Evolutionary conservation across 495 filamentous ascomycete genomes (phyloP).

Genomic region (Penicillium cataractarum): DNA sequence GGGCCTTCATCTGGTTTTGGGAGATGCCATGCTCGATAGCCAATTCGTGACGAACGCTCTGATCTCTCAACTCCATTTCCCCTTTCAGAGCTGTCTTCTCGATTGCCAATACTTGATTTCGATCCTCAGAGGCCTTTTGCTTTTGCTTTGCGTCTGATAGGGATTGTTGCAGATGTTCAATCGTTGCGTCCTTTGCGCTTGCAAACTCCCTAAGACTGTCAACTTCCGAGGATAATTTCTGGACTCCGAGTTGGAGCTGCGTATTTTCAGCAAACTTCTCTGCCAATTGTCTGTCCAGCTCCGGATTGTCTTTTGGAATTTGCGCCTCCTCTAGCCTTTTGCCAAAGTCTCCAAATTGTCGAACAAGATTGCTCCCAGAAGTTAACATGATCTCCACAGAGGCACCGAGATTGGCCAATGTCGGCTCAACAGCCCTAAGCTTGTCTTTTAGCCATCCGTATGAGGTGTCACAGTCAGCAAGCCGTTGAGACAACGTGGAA

Average conservation of each 20-base stretch:
- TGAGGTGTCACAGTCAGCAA: slow-evolving; percentile 21
- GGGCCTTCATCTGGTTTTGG: slow-evolving; percentile 24
- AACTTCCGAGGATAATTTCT: slow-evolving; percentile 22
- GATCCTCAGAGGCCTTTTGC: slow-evolving; percentile 18
- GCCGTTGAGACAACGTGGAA: slow-evolving; percentile 30
- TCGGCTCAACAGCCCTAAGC: slow-evolving; percentile 25
- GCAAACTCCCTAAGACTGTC: slow-evolving; percentile 21
- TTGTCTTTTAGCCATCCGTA: slow-evolving; percentile 21
- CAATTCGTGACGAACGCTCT: slow-evolving; percentile 31
- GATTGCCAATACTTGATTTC: slow-evolving; percentile 14
- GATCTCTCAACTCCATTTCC: slow-evolving; percentile 24
- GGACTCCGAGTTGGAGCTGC: slow-evolving; percentile 30
- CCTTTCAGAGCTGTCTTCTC: slow-evolving; percentile 28
- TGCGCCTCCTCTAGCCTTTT: slow-evolving; percentile 29
- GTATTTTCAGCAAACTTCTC: slow-evolving; percentile 28
- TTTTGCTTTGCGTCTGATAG: slow-evolving; percentile 22
- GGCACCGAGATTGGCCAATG: slow-evolving; percentile 19
- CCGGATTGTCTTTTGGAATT: slow-evolving; percentile 17
- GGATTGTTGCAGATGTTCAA: slow-evolving; percentile 20
- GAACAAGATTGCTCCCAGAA: slow-evolving; percentile 25
- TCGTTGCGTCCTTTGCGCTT: slow-evolving; percentile 20
- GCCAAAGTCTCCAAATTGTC: slow-evolving; percentile 27
- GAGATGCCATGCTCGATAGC: slow-evolving; percentile 22
- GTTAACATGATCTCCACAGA: slow-evolving; percentile 21
- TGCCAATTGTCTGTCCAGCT: slow-evolving; percentile 16